phyloP scores from a whole-genome alignment of 176 grass and related monocot genomes.

The Rhynchospora pubera region DNA sequence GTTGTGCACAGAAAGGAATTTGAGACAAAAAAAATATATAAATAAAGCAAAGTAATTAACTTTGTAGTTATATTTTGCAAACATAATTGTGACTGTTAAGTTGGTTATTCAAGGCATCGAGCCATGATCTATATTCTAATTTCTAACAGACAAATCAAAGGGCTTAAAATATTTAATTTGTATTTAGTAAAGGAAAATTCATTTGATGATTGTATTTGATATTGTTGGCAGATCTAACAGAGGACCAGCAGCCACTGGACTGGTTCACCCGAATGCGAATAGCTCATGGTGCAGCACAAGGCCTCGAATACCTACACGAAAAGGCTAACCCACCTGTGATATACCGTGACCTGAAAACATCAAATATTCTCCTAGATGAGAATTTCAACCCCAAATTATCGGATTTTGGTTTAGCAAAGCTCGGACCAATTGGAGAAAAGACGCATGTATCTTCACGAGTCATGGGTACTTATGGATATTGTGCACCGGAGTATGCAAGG shows the following conservation, averaged over 20 bases:
- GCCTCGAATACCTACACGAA: conserved; percentile 87
- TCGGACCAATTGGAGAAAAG: conserved; percentile 55
- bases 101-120: background rate
- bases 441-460: conserved; percentile 57
- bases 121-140: background rate
- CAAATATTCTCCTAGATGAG: conserved; percentile 64
- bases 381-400: conserved; percentile 67
- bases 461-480: conserved; percentile 81
- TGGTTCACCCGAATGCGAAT: conserved; percentile 92
- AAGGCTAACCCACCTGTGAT: conserved; percentile 83
- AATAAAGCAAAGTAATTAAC: background rate
- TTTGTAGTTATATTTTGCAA: background rate
- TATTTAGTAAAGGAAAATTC: background rate
- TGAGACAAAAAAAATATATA: background rate
- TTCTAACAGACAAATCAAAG: background rate
- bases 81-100: background rate
- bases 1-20: background rate
- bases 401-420: conserved; percentile 72
- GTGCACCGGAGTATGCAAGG: conserved; percentile 69
- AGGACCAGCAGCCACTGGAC: conserved; percentile 46
- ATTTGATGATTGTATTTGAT: background rate
- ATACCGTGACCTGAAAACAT: conserved; percentile 83
- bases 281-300: conserved; percentile 72
- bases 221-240: conserved; percentile 31
- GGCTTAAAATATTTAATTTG: background rate